Base-by-base conservation (phyloP, 306 rosid genomes). In the Corylus heterophylla region DNA sequence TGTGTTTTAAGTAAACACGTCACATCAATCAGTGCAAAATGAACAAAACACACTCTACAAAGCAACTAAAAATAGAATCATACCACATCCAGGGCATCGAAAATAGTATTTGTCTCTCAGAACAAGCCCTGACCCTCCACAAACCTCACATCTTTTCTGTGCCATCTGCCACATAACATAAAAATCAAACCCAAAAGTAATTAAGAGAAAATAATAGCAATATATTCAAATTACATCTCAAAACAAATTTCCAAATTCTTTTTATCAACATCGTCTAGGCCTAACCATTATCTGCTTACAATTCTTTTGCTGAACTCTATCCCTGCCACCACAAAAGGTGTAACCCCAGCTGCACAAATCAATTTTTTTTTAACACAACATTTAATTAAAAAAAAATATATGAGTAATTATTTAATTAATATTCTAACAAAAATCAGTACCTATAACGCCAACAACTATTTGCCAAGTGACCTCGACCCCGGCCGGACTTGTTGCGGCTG, bases 261-360 rank as follows among this genome's bases (percentile, higher is more conserved):
- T 69, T 7, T 31, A 29, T 63, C n/a, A 63, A 13, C 8, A 20
- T 13, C 5, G 45, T 62, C 20, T 14, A 29, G n/a, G 9, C 66
- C 66, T 59, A 20, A 77, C 25, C 5, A 48, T 76, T 22, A 56
- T 16, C 49, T 12, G 80, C 97, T 85, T 87, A 94, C 98, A 82
- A 91, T 94, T 84, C 97, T 89, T 84, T 92, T 94, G 89, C 90
- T 89, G 84, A 94, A 94, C 54, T 94, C 97, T 69, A 92, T 78
- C 71, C 97, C 97, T 5, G 97, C 97, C 75, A 95, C 98, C 88
- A 91, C 93, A 83, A 91, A 95, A 69, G 97, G 98, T 59, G 89
- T 82, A 67, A 85, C 82, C 58, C 98, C 97, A 88, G 97, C 97
- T 95, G 79, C 88, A 85, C 74, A 69, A 52, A 72, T 59, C 48